Percentiles rank a stretch among this genome's conserved stretches.
Evolutionary conservation across 495 filamentous ascomycete genomes (phyloP).

Genomic region (Trichocladium antarcticum): DNA sequence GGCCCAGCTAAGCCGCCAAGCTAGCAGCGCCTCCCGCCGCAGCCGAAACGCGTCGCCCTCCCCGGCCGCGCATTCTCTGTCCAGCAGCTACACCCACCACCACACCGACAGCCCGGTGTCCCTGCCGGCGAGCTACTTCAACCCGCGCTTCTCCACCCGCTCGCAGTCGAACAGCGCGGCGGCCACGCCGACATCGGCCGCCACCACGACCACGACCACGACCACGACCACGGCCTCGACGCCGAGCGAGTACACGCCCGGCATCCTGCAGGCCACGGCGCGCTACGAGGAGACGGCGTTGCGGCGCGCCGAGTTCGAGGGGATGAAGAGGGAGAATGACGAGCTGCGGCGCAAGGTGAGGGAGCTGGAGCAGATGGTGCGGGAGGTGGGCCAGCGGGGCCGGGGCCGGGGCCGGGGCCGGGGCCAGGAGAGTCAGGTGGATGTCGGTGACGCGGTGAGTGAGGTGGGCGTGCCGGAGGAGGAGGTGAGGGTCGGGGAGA

Average conservation of each 20-base stretch:
- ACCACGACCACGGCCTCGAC: too few species aligned
- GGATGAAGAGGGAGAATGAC: slow-evolving; percentile 71
- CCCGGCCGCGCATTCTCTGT: slow-evolving; percentile 12
- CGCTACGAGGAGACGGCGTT: slow-evolving; percentile 62
- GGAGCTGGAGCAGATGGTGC: slow-evolving; percentile 53
- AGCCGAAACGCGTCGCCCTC: slow-evolving; percentile 35
- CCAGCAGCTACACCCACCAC: slow-evolving; percentile 16
- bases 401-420: slow-evolving; percentile 11
- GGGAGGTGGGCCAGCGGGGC: slow-evolving; percentile 17
- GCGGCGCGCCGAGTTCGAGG: slow-evolving; percentile 61
- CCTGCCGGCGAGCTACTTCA: slow-evolving; percentile 24
- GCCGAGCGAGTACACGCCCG: slow-evolving; percentile 32
- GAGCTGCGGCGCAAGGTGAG: slow-evolving; percentile 57
- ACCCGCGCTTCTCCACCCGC: slow-evolving; percentile 11
- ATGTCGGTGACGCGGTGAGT: slow-evolving; percentile 19
- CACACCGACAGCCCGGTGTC: slow-evolving; percentile 12
- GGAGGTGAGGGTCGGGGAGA: slow-evolving; percentile 45
- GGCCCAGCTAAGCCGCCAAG: slow-evolving; percentile 33
- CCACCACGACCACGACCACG: not conserved
- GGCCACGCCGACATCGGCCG: slow-evolving; percentile 10
- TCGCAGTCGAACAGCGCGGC: slow-evolving; percentile 4
- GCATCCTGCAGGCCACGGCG: slow-evolving; percentile 41
- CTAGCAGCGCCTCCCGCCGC: slow-evolving; percentile 34
- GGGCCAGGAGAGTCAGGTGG: slow-evolving; percentile 7
- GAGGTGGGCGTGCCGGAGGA: slow-evolving; percentile 39